Percentiles rank a stretch among this genome's conserved stretches.
Conservation (phyloP, 2,329 filamentous ascomycete genomes). For the Epichloe sp. region DNA sequence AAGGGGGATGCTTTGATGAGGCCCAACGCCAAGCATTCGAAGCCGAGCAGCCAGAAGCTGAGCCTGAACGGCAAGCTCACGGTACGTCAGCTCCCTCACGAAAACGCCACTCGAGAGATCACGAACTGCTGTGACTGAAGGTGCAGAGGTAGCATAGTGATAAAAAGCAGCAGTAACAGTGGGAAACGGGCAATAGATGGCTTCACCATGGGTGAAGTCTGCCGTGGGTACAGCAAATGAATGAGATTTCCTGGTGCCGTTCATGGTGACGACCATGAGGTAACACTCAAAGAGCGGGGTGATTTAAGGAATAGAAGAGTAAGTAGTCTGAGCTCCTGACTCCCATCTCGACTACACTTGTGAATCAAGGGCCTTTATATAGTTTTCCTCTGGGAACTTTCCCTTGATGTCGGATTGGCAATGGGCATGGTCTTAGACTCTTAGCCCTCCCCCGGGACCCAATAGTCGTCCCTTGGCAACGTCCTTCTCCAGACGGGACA, state of each 20-base stretch:
- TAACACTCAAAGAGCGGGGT: conserved; percentile 2
- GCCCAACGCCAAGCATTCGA: conserved; percentile 23
- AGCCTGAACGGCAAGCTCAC: conserved; percentile 27
- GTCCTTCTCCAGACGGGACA: background rate
- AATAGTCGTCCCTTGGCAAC: background rate
- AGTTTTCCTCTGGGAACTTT: conserved; percentile 5
- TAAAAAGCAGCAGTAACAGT: conserved; percentile 27
- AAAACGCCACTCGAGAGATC: conserved; percentile 17
- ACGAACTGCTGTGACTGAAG: conserved; percentile 25
- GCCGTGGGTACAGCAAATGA: conserved; percentile 1
- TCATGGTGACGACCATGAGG: conserved; percentile 6
- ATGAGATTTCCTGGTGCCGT: conserved; percentile 5
- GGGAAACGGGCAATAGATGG: conserved; percentile 19
- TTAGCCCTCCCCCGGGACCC: conserved; percentile 2
- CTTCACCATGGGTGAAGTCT: conserved; percentile 7
- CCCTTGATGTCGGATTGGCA: conserved; percentile 4
- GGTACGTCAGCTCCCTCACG: conserved; percentile 27
- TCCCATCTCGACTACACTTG: background rate
- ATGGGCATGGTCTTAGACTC: background rate
- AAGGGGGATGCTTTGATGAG: conserved; percentile 37
- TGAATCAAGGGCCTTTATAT: conserved; percentile 8
- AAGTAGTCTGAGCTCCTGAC: conserved; percentile 2
- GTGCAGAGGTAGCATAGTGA: conserved; percentile 22
- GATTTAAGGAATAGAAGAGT: background rate
- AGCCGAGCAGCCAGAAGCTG: conserved; percentile 30